These are phyloP conservation scores for Cinchona pubescens DNA, from an alignment of 257 asterid species.

Conservation along the genomic window DNA sequence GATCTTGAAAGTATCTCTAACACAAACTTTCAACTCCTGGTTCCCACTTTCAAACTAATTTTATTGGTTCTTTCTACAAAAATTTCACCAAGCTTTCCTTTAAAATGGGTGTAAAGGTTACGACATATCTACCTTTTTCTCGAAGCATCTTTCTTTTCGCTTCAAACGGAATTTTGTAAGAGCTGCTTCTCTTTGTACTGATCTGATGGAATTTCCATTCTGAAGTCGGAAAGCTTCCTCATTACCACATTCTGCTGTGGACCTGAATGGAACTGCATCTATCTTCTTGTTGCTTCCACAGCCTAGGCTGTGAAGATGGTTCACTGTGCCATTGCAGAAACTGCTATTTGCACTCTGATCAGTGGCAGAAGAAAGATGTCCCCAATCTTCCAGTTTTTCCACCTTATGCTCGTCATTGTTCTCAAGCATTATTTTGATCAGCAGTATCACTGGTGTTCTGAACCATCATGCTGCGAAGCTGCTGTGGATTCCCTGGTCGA, in stretches of 20 bases:
- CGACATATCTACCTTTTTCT: slow-evolving; percentile 66
- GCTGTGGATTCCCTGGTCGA: slow-evolving; percentile 37
- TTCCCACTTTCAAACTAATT: neutral
- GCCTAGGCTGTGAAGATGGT: slow-evolving; percentile 31
- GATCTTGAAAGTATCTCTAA: neutral
- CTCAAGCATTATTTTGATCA: slow-evolving; percentile 47
- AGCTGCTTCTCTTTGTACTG: slow-evolving; percentile 84
- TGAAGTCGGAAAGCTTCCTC: slow-evolving; percentile 44
- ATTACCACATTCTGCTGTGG: slow-evolving; percentile 38
- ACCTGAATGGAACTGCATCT: slow-evolving; percentile 25
- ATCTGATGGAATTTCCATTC: slow-evolving; percentile 48
- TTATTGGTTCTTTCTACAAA: neutral
- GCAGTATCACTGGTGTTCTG: slow-evolving; percentile 35
- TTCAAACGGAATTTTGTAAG: slow-evolving; percentile 76
- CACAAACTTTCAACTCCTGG: neutral
- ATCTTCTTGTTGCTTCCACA: slow-evolving; percentile 37
- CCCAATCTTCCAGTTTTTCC: slow-evolving; percentile 43
- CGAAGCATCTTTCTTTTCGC: slow-evolving; percentile 92
- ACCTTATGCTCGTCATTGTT: slow-evolving; percentile 31
- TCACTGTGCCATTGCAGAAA: slow-evolving; percentile 42
- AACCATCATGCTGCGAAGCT: slow-evolving; percentile 32
- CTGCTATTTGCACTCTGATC: slow-evolving; percentile 60
- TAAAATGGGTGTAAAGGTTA: neutral
- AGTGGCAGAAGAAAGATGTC: slow-evolving; percentile 46
- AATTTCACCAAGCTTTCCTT: neutral